Percentiles rank a stretch among this genome's conserved stretches.
Conservation (phyloP, 371 early-diverging fungal genomes). For the Basidiobolus meristosporus region DNA sequence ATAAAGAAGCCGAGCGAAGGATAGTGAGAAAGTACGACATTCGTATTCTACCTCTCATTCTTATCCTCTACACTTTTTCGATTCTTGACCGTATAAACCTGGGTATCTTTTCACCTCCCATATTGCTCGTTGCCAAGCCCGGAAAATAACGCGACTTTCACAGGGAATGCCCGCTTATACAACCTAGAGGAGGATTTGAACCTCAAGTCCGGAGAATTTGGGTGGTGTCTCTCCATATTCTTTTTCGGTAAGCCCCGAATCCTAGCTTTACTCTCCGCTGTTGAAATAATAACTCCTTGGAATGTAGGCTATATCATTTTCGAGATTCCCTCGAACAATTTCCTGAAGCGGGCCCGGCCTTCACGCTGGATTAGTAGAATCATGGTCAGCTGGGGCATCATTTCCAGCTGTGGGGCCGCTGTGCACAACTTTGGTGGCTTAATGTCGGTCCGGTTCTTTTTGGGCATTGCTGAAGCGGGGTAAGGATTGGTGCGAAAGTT, state of each 20-base stretch:
- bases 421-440: not conserved
- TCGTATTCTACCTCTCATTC: too few species aligned
- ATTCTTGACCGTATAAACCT: not conserved
- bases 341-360: not conserved
- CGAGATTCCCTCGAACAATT: not conserved
- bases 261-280: too few species aligned
- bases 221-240: not conserved
- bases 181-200: slow-evolving; percentile 1
- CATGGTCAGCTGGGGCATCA: not conserved
- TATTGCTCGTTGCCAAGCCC: too few species aligned
- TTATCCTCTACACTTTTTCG: not conserved
- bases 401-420: not conserved
- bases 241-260: slow-evolving; percentile 1
- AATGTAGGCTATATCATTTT: slow-evolving; percentile 1
- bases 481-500: not conserved
- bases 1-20: too few species aligned
- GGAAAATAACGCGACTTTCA: too few species aligned
- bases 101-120: not conserved
- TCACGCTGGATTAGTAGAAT: not conserved
- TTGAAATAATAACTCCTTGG: slow-evolving; percentile 1
- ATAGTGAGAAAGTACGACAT: too few species aligned
- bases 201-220: not conserved
- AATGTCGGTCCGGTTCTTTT: not conserved
- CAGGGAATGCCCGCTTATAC: too few species aligned
- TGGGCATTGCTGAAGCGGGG: slow-evolving; percentile 1